Conservation (phyloP, 345 rosid species). For the Euphorbia lathyris region DNA sequence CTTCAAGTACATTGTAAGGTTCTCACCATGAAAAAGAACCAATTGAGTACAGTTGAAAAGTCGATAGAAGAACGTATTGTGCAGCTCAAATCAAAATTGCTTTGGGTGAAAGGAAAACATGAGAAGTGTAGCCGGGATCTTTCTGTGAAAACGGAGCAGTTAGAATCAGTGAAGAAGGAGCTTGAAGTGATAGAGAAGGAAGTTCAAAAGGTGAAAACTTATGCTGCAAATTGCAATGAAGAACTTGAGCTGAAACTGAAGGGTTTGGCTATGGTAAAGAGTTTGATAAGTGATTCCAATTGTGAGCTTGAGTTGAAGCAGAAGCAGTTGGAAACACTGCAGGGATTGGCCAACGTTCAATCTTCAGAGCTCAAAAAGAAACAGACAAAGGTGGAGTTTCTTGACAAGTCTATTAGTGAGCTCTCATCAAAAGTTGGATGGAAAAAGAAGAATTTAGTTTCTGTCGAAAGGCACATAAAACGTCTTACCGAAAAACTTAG, state of each 20-base stretch:
- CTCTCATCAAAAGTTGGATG: slow-evolving; percentile 14
- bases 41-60: background rate
- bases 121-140: background rate
- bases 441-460: too few species aligned
- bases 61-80: background rate
- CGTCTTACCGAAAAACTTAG: slow-evolving; percentile 9
- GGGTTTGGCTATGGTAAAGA: slow-evolving; percentile 15
- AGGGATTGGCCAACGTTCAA: too few species aligned
- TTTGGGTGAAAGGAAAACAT: slow-evolving; percentile 1
- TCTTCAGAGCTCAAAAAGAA: too few species aligned
- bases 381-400: too few species aligned
- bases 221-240: too few species aligned
- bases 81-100: slow-evolving; percentile 4
- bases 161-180: too few species aligned
- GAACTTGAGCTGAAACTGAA: slow-evolving; percentile 22
- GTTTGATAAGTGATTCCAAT: slow-evolving; percentile 14
- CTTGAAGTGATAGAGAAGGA: too few species aligned
- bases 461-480: background rate
- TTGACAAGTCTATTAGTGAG: too few species aligned
- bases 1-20: background rate
- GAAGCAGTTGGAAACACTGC: too few species aligned
- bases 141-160: too few species aligned
- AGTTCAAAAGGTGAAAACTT: too few species aligned
- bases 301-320: slow-evolving; percentile 9
- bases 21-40: background rate